Conservation (phyloP, 2,329 filamentous ascomycete species). For the Ophiocordyceps camponoti-saundersi region DNA sequence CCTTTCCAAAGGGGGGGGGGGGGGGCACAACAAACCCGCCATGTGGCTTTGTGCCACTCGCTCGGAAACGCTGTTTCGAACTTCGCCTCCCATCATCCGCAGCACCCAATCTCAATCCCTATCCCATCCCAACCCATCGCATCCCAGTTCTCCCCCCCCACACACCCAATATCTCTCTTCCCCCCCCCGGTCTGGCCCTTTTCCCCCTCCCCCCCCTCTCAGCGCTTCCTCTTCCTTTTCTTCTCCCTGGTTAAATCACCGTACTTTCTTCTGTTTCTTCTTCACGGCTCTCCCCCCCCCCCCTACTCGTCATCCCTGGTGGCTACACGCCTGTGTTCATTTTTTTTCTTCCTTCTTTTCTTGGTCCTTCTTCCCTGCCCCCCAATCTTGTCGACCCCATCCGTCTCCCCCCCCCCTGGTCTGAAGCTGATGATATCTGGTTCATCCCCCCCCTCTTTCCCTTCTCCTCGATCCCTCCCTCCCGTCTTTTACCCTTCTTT, state of each 20-base stretch:
- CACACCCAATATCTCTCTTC: not conserved
- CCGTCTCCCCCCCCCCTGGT: not conserved
- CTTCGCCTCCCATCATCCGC: not conserved
- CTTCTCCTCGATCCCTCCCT: not conserved
- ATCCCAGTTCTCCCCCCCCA: slow-evolving; percentile 2
- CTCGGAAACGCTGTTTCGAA: not conserved
- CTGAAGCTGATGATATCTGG: too few species aligned
- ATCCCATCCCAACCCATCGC: too few species aligned
- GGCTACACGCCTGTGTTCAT: not conserved
- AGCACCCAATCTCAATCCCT: too few species aligned
- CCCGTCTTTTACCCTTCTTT: not conserved
- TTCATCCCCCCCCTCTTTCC: not conserved
- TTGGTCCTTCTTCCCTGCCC: not conserved
- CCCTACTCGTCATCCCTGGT: too few species aligned
- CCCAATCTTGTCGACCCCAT: not conserved
- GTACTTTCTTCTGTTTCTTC: not conserved
- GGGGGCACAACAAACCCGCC: not conserved
- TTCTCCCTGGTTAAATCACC: not conserved
- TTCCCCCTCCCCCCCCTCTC: slow-evolving; percentile 1
- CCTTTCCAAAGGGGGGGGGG: too few species aligned
- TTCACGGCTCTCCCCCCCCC: not conserved
- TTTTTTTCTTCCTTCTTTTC: not conserved
- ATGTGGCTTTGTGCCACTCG: slow-evolving; percentile 2
- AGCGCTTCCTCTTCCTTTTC: not conserved
- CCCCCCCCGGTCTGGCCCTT: not conserved